These are phyloP conservation scores for Podospora sp. DNA, from an alignment of 495 filamentous ascomycete species.

Conservation along the genomic window DNA sequence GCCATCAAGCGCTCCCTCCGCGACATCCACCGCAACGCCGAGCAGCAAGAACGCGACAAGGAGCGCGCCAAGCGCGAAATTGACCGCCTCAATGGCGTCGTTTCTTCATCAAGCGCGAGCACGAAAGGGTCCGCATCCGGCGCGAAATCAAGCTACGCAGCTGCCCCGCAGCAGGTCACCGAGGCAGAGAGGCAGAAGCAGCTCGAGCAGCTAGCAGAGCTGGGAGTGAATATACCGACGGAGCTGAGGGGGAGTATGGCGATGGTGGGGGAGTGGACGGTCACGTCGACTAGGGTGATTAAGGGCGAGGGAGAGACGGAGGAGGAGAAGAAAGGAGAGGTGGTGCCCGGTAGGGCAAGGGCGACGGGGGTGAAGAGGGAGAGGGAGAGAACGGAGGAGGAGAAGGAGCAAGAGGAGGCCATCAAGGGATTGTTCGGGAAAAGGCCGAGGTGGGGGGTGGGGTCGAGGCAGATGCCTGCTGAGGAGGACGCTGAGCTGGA, in stretches of 20 bases:
- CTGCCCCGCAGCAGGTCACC: slow-evolving; percentile 43
- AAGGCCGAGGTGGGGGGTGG: slow-evolving; percentile 73
- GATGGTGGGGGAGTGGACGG: slow-evolving; percentile 88
- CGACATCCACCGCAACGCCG: slow-evolving; percentile 80
- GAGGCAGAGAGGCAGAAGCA: slow-evolving; percentile 78
- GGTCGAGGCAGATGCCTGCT: slow-evolving; percentile 65
- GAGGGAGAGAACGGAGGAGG: slow-evolving; percentile 61
- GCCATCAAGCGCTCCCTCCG: slow-evolving; percentile 87
- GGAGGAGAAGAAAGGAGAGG: slow-evolving; percentile 28
- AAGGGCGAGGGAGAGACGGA: slow-evolving; percentile 22
- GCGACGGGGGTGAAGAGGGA: slow-evolving; percentile 72
- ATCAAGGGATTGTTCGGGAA: slow-evolving; percentile 59
- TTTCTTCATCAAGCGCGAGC: slow-evolving; percentile 34
- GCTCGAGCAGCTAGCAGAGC: slow-evolving; percentile 79
- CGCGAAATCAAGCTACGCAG: slow-evolving; percentile 18
- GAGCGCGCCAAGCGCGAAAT: slow-evolving; percentile 84
- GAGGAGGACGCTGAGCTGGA: slow-evolving; percentile 71
- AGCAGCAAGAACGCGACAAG: slow-evolving; percentile 74
- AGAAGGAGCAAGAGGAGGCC: slow-evolving; percentile 63
- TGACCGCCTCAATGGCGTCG: slow-evolving; percentile 78
- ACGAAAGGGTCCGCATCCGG: neutral
- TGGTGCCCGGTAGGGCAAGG: slow-evolving; percentile 46
- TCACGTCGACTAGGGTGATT: slow-evolving; percentile 59
- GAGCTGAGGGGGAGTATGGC: slow-evolving; percentile 79
- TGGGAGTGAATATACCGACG: slow-evolving; percentile 85